Percentiles rank a stretch among this genome's conserved stretches.
Conservation (phyloP, 345 rosid species). For the Moricandia moricandioides region DNA sequence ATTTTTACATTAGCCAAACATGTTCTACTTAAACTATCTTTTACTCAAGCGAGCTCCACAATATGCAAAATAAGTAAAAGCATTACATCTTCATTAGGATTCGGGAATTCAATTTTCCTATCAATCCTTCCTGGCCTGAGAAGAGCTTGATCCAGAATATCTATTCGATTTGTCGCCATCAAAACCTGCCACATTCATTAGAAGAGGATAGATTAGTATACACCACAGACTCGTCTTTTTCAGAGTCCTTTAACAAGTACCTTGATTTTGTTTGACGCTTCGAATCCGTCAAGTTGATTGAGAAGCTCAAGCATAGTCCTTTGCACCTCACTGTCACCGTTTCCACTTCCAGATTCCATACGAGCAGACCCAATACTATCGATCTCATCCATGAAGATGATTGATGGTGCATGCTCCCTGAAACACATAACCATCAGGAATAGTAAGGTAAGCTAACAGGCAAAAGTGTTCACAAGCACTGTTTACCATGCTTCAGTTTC, state of each 20-base stretch:
- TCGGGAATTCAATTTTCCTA: conserved; percentile 96
- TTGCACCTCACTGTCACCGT: conserved; percentile 98
- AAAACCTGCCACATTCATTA: conserved; percentile 55
- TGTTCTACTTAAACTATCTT: not conserved
- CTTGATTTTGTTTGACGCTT: conserved; percentile 99
- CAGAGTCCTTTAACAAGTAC: conserved; percentile 34
- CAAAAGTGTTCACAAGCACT: not conserved
- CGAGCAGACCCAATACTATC: conserved; percentile 99
- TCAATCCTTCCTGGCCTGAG: conserved; percentile 97
- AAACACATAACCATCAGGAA: not conserved
- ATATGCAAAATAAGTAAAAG: not conserved
- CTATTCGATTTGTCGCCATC: conserved; percentile 98
- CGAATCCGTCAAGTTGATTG: conserved; percentile 96
- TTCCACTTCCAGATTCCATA: conserved; percentile 99
- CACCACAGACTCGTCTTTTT: not conserved
- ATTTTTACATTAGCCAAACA: not conserved
- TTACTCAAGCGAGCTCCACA: not conserved
- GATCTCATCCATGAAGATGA: conserved; percentile 97
- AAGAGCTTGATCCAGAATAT: conserved; percentile 95
- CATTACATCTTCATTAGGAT: conserved; percentile 88
- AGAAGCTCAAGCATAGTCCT: conserved; percentile 99
- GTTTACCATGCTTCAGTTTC: not conserved
- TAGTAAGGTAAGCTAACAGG: not conserved
- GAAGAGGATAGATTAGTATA: too few species aligned
- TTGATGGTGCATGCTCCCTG: conserved; percentile 98